Conservation (phyloP, 768 basidiomycete genomes). For the Pholiota microspora region DNA sequence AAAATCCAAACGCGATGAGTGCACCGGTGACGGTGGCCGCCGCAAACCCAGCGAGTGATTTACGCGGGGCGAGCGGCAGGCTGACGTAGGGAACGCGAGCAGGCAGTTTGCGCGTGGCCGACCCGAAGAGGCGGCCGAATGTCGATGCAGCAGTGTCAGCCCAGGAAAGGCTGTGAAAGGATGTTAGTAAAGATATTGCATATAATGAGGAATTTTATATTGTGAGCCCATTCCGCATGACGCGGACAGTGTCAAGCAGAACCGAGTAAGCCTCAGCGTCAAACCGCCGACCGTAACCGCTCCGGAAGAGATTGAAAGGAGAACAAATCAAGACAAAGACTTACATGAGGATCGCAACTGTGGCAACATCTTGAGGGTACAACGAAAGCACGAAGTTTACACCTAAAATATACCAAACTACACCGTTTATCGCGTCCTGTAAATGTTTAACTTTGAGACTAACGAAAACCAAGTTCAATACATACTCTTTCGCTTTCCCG, state of each 20-base stretch:
- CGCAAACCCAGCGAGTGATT: constrained; percentile 81
- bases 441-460: background rate
- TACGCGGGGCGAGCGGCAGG: constrained; percentile 76
- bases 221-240: background rate
- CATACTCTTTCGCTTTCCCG: constrained; percentile 80
- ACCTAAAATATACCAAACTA: constrained; percentile 89
- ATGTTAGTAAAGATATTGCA: background rate
- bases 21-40: constrained; percentile 77
- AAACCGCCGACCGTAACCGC: background rate
- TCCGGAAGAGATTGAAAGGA: background rate
- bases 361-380: constrained; percentile 85
- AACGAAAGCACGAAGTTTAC: constrained; percentile 72
- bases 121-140: constrained; percentile 81
- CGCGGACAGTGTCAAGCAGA: background rate
- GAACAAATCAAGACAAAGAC: constrained; percentile 23
- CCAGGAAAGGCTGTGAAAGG: constrained; percentile 76
- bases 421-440: constrained; percentile 76
- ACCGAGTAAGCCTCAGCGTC: too few relatives aligned
- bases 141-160: constrained; percentile 94
- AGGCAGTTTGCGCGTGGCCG: constrained; percentile 55
- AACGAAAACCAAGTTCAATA: background rate
- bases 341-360: constrained; percentile 87
- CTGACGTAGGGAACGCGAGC: constrained; percentile 38
- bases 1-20: constrained; percentile 65
- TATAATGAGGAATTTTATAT: background rate